Conservation (phyloP, 192 early-diverging fungal genomes). For the Haplosporangium gracile region DNA sequence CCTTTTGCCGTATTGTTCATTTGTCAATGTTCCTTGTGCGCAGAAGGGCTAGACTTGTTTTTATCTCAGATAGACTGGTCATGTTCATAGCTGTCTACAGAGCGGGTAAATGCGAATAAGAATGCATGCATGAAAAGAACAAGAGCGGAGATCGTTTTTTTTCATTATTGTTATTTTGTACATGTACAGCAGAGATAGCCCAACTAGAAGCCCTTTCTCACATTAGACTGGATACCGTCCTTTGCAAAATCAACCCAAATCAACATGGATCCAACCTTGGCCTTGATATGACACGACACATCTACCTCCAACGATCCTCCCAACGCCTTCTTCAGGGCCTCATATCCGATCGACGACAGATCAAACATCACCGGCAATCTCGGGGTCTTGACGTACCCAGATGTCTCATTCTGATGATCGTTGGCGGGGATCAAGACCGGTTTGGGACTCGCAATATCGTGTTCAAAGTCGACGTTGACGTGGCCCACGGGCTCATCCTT, state of each 20-base stretch:
- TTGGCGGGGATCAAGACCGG: conserved; percentile 53
- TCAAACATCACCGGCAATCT: conserved; percentile 41
- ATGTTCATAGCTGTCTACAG: neutral
- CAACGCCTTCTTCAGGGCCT: conserved; percentile 61
- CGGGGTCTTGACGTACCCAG: conserved; percentile 49
- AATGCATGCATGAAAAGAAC: neutral
- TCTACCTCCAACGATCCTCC: conserved; percentile 60
- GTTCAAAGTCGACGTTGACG: conserved; percentile 42
- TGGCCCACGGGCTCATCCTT: conserved; percentile 44
- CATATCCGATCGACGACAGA: conserved; percentile 56
- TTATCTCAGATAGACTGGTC: neutral
- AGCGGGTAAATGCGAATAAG: neutral
- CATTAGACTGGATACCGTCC: conserved; percentile 57
- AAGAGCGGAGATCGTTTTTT: neutral
- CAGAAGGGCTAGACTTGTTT: neutral
- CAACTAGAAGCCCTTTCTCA: conserved; percentile 57
- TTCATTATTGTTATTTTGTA: neutral
- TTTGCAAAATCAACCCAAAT: conserved; percentile 60
- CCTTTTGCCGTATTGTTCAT: too few relatives aligned
- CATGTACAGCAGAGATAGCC: neutral
- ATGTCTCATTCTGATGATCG: conserved; percentile 44
- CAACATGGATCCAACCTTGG: conserved; percentile 53
- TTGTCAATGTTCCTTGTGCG: neutral
- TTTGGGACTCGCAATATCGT: conserved; percentile 40
- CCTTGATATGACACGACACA: conserved; percentile 59